Evolutionary conservation across 441 rosid species (phyloP), one percentile per base, ranked within the genome.

Genomic region (Geranium incanum): DNA sequence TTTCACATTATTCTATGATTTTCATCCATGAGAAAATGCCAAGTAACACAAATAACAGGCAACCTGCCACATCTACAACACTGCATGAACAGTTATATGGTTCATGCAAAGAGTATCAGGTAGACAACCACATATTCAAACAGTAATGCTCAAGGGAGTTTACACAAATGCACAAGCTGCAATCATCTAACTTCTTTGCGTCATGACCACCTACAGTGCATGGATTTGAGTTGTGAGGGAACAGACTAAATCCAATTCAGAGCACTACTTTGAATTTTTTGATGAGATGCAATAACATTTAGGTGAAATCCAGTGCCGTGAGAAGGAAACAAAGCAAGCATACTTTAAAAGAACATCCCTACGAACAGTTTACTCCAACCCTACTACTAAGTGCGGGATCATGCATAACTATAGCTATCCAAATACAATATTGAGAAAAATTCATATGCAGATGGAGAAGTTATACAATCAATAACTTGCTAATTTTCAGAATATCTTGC

Each of bases 301-400:
- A 39, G 7, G 0, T 48, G 57, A 48, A 48, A 48, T 48, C n/a
- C 57, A 48, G 15, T 48, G 11, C 15, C 3, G 13, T 48, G 57
- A 48, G 57, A 9, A 48, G 57, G 57, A 48, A 48, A 48, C 57
- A 48, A 11, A 48, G 57, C 57, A 48, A 48, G 57, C 57, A 48
- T 9, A 48, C 57, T 13, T 48, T 13, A 11, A n/a, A 8, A 11
- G 57, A 48, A 11, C 57, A 11, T 48, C 57, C 15, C n/a, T 48
- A 48, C 16, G 57, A 48, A 48, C 57, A 48, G 15, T 48, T 48
- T 48, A n/a, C 57, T 48, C 15, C 15, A 11, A 48, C n/a, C 3
- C 57, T 3, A 41, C 7, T 1, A 48, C 57, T 48, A 11, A 48
- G 11, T 9, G n/a, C 9, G 57, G 57, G 0, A 48, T 0, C 15